Evolutionary conservation across 768 basidiomycete genomes (phyloP), one percentile per base, ranked within the genome.

Genomic region (Psilocybe tampanensis): DNA sequence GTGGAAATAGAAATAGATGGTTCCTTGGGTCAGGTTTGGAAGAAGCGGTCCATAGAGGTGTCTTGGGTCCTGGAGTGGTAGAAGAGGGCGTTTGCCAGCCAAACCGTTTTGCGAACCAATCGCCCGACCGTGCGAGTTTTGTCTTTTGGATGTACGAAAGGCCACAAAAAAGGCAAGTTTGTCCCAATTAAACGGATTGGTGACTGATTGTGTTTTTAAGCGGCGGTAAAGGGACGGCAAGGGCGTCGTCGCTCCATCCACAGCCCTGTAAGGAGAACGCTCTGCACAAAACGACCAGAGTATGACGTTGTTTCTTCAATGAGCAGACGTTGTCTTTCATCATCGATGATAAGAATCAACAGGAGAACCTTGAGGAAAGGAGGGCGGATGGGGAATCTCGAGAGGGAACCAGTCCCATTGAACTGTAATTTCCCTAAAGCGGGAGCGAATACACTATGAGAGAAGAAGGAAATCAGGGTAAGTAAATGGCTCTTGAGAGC

Each of bases 51-150:
- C 23, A 56, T 19, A 17, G 24, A 39, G 55, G 55, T 56, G 55
- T 56, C 55, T 17, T 45, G 55, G 55, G 55, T 56, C 55, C 55
- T 12, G 24, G 22, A 8, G n/a, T 33, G 41, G 33, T 15, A 39
- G 36, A 39, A 13, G 36, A 48, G 8, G 26, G 29, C 13, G 12
- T 9, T 24, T 26, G 19, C n/a, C 48, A 42, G 34, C 29, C 43
- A 44, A 56, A 56, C 44, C 48, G 26, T 34, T 22, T 15, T 12
- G 13, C 55, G 32, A 56, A 56, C 48, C 55, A 36, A 48, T 39
- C 17, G 17, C 39, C 19, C 32, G 43, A 33, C 9, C 19, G 49
- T 32, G 44, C 48, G 55, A 50, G 18, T 34, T 47, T 50, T 21
- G 0, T 32, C 7, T 9, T 18, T 42, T 41, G 43, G 21, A 44